Conservation (phyloP, 108 stramenopile genomes). For the Nannochloropsis granulata region DNA sequence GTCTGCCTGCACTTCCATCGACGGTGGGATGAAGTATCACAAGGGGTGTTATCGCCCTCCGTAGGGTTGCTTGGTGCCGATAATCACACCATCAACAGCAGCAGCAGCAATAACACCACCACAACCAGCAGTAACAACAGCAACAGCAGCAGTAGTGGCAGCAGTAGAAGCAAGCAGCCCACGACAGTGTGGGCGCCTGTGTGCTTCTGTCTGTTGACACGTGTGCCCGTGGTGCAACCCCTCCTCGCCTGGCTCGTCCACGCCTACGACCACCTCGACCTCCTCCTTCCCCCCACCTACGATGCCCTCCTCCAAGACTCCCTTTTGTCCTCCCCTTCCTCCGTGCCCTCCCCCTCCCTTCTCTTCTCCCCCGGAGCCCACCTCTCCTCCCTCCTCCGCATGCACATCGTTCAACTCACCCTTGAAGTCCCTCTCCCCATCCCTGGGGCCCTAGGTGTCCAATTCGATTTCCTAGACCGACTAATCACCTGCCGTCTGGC, state of each 20-base stretch:
- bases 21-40: not conserved
- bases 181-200: conserved; percentile 18
- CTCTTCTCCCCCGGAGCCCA: not conserved
- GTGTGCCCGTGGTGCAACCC: conserved; percentile 19
- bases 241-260: conserved; percentile 18
- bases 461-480: not conserved
- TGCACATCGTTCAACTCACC: conserved; percentile 16
- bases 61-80: not conserved
- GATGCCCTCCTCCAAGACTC: not conserved
- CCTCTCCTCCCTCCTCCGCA: conserved; percentile 1
- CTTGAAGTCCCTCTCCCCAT: conserved; percentile 4
- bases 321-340: not conserved
- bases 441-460: not conserved
- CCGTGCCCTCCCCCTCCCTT: not conserved
- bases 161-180: not conserved
- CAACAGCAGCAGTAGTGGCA: not conserved
- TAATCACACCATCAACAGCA: not conserved
- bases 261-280: not conserved
- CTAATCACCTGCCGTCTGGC: not conserved
- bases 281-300: not conserved
- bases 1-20: conserved; percentile 25
- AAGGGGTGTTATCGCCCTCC: not conserved
- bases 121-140: not conserved
- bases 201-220: conserved; percentile 27
- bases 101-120: not conserved